These are phyloP conservation scores for Adansonia gregorii DNA, from an alignment of 441 rosid species.

Conservation along the genomic window DNA sequence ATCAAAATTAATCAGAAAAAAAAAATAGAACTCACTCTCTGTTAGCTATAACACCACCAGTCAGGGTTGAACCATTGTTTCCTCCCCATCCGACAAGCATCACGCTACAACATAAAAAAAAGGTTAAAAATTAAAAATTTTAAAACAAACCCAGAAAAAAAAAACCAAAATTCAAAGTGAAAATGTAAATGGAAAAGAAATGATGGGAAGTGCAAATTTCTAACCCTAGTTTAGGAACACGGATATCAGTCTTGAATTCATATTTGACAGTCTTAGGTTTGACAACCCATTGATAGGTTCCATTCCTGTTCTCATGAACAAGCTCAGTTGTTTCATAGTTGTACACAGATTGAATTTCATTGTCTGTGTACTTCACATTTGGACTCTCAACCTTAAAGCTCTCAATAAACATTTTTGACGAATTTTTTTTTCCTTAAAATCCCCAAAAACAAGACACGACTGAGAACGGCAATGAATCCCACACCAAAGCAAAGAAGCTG, in stretches of 20 bases:
- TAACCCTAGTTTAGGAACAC: conserved; percentile 89
- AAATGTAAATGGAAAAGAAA: background rate
- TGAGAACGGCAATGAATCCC: background rate
- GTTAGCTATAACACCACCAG: conserved; percentile 91
- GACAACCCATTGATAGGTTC: conserved; percentile 81
- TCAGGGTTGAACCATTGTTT: conserved; percentile 89
- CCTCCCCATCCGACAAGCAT: conserved; percentile 99
- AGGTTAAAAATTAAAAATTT: background rate
- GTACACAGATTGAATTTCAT: conserved; percentile 65
- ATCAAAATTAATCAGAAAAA: background rate
- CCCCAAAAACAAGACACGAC: background rate
- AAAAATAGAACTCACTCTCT: conserved; percentile 61
- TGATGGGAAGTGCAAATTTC: conserved; percentile 27
- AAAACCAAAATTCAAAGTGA: background rate
- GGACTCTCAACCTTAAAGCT: conserved; percentile 87
- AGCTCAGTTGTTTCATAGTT: conserved; percentile 79
- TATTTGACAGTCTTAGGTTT: conserved; percentile 86
- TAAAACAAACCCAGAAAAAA: conserved; percentile 1
- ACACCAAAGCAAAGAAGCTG: background rate
- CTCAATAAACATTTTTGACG: conserved; percentile 68
- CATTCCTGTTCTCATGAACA: conserved; percentile 77
- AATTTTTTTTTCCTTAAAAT: background rate
- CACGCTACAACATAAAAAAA: conserved; percentile 48
- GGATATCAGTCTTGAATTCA: conserved; percentile 79
- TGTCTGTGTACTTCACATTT: conserved; percentile 69